Evolutionary conservation across 169 alveolate species (phyloP).

Genomic region (Plasmodium cynomolgi): DNA sequence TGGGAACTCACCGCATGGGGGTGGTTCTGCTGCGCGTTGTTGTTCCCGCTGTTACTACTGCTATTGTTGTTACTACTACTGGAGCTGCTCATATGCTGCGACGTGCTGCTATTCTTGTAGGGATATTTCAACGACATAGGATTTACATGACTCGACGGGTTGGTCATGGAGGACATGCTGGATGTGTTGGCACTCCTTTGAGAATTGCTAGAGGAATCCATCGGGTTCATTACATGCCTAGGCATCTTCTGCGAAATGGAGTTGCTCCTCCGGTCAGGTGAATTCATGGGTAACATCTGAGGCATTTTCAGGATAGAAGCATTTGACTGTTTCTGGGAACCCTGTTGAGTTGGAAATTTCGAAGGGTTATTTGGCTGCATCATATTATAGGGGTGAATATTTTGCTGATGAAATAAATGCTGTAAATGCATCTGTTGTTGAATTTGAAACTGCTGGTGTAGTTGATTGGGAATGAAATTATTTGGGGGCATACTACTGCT

Average conservation of each 20-base stretch:
- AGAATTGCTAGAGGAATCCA: conserved; percentile 19
- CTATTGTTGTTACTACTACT: neutral
- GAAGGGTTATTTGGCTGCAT: conserved; percentile 5
- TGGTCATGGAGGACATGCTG: neutral
- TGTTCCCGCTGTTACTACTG: neutral
- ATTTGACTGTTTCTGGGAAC: conserved; percentile 38
- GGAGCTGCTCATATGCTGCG: neutral
- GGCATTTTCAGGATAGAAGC: conserved; percentile 53
- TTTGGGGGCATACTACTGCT: conserved; percentile 4
- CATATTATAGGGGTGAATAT: conserved; percentile 23
- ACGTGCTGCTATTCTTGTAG: conserved; percentile 14
- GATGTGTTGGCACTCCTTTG: conserved; percentile 13
- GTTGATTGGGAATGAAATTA: conserved; percentile 31
- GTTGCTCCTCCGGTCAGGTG: conserved; percentile 50
- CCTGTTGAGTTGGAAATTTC: conserved; percentile 32
- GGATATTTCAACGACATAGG: conserved; percentile 31
- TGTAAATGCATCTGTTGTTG: conserved; percentile 71
- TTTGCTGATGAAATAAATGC: conserved; percentile 54
- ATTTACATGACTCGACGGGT: conserved; percentile 30
- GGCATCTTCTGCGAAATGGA: conserved; percentile 38
- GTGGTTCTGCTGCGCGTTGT: neutral
- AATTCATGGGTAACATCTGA: conserved; percentile 16
- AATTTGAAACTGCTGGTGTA: conserved; percentile 47
- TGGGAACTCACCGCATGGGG: neutral
- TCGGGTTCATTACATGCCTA: conserved; percentile 17